These are phyloP conservation scores for Alternaria atra DNA, from an alignment of 2,329 filamentous ascomycete genomes.

Conservation along the genomic window DNA sequence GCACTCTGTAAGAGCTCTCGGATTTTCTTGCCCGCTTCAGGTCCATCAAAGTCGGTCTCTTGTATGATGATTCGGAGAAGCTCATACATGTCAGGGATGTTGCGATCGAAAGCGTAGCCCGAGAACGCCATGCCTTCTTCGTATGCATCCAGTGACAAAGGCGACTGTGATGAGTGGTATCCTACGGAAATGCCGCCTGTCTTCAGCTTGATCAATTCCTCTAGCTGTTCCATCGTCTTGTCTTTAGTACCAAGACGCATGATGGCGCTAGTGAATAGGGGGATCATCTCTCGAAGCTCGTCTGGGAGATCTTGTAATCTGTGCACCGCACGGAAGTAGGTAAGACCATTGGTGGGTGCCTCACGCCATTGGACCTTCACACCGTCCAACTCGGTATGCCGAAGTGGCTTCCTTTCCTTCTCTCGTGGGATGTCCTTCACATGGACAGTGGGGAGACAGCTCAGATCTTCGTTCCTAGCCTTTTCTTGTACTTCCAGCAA, in stretches of 20 bases:
- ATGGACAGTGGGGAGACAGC: constrained; percentile 85
- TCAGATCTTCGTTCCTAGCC: constrained; percentile 83
- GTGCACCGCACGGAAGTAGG: constrained; percentile 93
- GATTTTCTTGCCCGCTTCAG: constrained; percentile 82
- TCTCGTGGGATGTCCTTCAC: constrained; percentile 87
- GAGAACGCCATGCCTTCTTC: constrained; percentile 85
- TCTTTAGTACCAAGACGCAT: constrained; percentile 91
- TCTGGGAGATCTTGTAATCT: constrained; percentile 80
- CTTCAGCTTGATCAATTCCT: constrained; percentile 95
- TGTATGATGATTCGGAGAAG: constrained; percentile 80
- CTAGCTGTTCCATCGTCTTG: constrained; percentile 91
- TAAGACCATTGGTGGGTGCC: constrained; percentile 92
- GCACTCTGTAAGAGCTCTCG: constrained; percentile 86
- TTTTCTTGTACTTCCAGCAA: constrained; percentile 84
- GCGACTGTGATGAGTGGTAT: constrained; percentile 83
- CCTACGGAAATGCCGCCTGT: constrained; percentile 89
- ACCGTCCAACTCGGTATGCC: constrained; percentile 65
- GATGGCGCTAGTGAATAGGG: constrained; percentile 89
- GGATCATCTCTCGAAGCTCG: constrained; percentile 83
- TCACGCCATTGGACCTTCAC: constrained; percentile 88
- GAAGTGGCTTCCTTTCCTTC: constrained; percentile 76
- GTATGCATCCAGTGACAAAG: constrained; percentile 73
- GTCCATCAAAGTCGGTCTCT: constrained; percentile 89
- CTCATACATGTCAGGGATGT: constrained; percentile 90
- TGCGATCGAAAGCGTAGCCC: constrained; percentile 88